Evolutionary conservation across 2,329 filamentous ascomycete genomes (phyloP), one percentile per base, ranked within the genome.

Genomic region (Teratosphaeria gauchensis): DNA sequence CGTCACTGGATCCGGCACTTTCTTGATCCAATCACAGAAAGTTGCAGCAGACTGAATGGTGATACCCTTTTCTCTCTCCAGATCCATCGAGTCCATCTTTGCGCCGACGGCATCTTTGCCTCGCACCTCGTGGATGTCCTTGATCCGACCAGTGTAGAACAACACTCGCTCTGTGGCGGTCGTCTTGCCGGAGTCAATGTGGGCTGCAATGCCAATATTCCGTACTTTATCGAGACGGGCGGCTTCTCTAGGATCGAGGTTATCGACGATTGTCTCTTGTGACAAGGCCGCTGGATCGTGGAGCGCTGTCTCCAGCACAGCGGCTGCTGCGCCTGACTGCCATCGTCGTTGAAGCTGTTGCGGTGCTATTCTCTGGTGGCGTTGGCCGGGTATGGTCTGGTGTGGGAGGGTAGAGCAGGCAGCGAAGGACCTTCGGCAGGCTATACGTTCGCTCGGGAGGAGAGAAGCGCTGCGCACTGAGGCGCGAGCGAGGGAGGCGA

Each of bases 51-150:
- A 97, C 75, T 99, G 92, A 70, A 99, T 99, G 59, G 94, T 99
- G 74, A 99, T 99, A 69, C 94, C 94, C 80, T 96, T 96, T 75
- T 97, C 94, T 75, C 94, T 84, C 78, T 99, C 94, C 66, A 99
- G 81, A 68, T 99, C 94, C 94, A 99, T 99, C 30, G 92, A 96
- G 79, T 99, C 94, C 94, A 99, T 99, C 80, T 99, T 99, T 61
- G 94, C 94, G 64, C 94, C 94, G 48, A 96, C 91, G 38, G 89
- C 84, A 81, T 99, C 94, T 72, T 92, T 92, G 60, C 91, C 91
- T 70, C 94, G 85, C 51, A 99, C 94, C 77, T 99, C 94, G 79
- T 99, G 94, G 69, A 99, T 97, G 33, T 90, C 83, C 73, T 95
- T 95, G 77, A 96, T 96, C 72, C 94, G 88, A 65, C 94, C 94